Base-by-base conservation (phyloP, 2,329 filamentous ascomycete species). In the Botrytis elliptica region DNA sequence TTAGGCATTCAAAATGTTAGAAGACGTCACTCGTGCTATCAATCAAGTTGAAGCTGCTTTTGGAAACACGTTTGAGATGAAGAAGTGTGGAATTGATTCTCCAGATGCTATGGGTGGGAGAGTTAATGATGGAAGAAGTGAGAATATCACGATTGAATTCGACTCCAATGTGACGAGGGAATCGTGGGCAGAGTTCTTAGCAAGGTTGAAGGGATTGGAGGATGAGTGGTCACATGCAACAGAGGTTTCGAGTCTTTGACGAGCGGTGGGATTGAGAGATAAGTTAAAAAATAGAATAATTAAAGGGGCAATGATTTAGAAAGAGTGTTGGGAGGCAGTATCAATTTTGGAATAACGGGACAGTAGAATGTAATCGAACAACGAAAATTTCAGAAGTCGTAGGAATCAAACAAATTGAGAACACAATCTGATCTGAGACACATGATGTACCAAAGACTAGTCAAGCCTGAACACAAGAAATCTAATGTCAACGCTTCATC, bases 61-160 rank as follows among this genome's bases (percentile, higher is more conserved):
- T 65, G 71, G 75, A n/a, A 71, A 75, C 18, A 67, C 70, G 7
- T 77, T 78, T 44, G 75, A 76, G 3, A 72, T 79, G 6, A 75
- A 72, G 65, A 79, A 78, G 49, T 78, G 77, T 52, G 78, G 77
- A 20, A 74, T 75, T 14, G 75, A 77, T 55, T 70, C 74, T 6
- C 76, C 76, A 16, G 75, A 78, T 77, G 77, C 75, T 1, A 78
- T 78, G 76, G 77, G 77, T 33, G 77, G 75, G 1, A 75, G 76
- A 70, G 75, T 79, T 25, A 78, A 79, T 49, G 77, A 79, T 66
- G 77, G 77, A 5, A 73, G 76, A 40, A 74, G 72, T 49, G 77
- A 79, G 55, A 79, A 78, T 18, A 69, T 79, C 25, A 79, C 78
- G 0, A 78, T 79, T n/a, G 73, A 78, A 36, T 78, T 75, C 46